These are phyloP conservation scores for Plasmodium malariae DNA, from an alignment of 169 alveolate species.

Conservation along the genomic window DNA sequence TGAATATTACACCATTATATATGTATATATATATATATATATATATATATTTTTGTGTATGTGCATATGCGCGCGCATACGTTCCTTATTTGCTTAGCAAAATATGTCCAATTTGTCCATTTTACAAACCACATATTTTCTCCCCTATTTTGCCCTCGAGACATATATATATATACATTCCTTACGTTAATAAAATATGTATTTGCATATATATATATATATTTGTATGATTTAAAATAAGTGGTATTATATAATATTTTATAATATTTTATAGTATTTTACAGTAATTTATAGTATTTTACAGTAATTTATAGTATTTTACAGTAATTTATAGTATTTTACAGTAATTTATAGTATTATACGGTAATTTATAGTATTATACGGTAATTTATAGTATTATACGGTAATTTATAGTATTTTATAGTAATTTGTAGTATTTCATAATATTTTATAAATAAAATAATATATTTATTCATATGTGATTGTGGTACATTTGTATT, in stretches of 20 bases:
- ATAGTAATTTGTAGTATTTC: too few species aligned
- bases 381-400: too few species aligned
- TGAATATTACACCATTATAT: too few species aligned
- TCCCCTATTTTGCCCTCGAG: background rate
- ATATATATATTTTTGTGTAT: too few species aligned
- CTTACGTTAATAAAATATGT: background rate
- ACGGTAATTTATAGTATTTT: too few species aligned
- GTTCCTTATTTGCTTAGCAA: background rate
- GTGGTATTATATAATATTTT: too few species aligned
- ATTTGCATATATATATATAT: background rate
- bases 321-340: too few species aligned
- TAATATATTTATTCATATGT: background rate
- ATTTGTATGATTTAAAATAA: background rate
- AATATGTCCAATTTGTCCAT: background rate
- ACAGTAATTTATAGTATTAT: too few species aligned
- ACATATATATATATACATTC: background rate
- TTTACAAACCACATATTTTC: conserved; percentile 19
- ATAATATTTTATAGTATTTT: background rate
- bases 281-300: background rate
- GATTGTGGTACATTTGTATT: conserved; percentile 25
- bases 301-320: background rate
- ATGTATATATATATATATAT: too few species aligned
- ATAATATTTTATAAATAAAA: conserved; percentile 14
- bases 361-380: too few species aligned
- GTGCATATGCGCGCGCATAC: too few species aligned